Conservation (phyloP, 106 monocot genomes). For the Apostasia ramifera region DNA sequence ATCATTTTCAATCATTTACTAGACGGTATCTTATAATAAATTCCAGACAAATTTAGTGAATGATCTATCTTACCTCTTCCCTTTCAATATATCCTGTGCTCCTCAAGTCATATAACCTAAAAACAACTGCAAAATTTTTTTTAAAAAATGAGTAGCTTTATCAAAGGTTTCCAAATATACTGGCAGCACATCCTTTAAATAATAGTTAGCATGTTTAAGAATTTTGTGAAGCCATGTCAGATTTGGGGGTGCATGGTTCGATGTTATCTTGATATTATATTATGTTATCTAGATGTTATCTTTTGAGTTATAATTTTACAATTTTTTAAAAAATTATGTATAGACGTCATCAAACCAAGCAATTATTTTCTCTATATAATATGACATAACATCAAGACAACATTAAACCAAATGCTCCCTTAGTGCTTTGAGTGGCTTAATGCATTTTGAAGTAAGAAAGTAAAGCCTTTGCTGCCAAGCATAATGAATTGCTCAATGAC, state of each 20-base stretch:
- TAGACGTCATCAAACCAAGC: background rate
- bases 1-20: too few relatives aligned
- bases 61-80: slow-evolving; percentile 37
- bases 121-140: slow-evolving; percentile 42
- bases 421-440: background rate
- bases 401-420: background rate
- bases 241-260: too few relatives aligned
- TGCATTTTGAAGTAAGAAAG: background rate
- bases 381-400: too few relatives aligned
- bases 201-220: background rate
- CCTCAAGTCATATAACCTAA: slow-evolving; percentile 67
- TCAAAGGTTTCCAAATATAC: background rate
- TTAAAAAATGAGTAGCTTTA: background rate
- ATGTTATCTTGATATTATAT: too few relatives aligned
- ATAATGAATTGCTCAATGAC: background rate
- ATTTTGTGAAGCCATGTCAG: background rate
- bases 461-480: background rate
- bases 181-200: background rate
- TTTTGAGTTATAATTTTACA: too few relatives aligned
- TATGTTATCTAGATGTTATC: too few relatives aligned
- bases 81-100: slow-evolving; percentile 64
- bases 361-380: background rate
- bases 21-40: too few relatives aligned
- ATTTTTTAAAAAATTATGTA: too few relatives aligned
- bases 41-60: background rate